These are phyloP conservation scores for Tuber magnatum DNA, from an alignment of 495 filamentous ascomycete genomes.

Conservation along the genomic window DNA sequence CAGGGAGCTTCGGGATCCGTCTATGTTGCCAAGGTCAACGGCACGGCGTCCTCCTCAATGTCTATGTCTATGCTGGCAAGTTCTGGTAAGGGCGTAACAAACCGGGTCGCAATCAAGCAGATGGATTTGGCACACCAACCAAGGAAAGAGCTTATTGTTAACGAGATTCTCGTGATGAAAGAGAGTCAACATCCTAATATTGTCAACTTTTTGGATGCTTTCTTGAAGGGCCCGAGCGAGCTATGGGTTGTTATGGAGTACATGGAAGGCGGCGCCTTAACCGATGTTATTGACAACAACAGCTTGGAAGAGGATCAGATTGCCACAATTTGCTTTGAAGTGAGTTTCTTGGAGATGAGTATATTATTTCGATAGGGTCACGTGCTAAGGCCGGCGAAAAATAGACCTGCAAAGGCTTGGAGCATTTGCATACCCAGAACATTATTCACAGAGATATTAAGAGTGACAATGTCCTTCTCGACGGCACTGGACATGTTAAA, in stretches of 20 bases:
- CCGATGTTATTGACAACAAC: slow-evolving; percentile 98
- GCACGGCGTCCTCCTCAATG: slow-evolving; percentile 35
- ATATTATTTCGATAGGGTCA: neutral
- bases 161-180: slow-evolving; percentile 99
- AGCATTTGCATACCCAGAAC: slow-evolving; percentile 87
- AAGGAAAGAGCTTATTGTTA: slow-evolving; percentile 96
- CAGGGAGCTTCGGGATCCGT: slow-evolving; percentile 97
- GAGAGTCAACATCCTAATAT: slow-evolving; percentile 88
- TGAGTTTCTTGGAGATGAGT: slow-evolving; percentile 43
- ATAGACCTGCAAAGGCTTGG: slow-evolving; percentile 89
- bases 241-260: slow-evolving; percentile 99
- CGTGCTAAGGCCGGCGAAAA: slow-evolving; percentile 1
- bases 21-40: slow-evolving; percentile 89
- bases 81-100: slow-evolving; percentile 38
- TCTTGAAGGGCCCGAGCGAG: slow-evolving; percentile 88
- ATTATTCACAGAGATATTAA: slow-evolving; percentile 99
- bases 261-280: slow-evolving; percentile 96
- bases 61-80: slow-evolving; percentile 36
- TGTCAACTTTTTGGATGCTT: slow-evolving; percentile 97
- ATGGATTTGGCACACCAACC: slow-evolving; percentile 98
- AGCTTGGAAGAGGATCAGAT: slow-evolving; percentile 92
- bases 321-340: slow-evolving; percentile 92
- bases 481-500: slow-evolving; percentile 90
- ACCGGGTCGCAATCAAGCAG: slow-evolving; percentile 95
- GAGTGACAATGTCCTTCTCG: slow-evolving; percentile 93